Conservation (phyloP, 176 grass and related monocot genomes). For the Eleusine coracana region DNA sequence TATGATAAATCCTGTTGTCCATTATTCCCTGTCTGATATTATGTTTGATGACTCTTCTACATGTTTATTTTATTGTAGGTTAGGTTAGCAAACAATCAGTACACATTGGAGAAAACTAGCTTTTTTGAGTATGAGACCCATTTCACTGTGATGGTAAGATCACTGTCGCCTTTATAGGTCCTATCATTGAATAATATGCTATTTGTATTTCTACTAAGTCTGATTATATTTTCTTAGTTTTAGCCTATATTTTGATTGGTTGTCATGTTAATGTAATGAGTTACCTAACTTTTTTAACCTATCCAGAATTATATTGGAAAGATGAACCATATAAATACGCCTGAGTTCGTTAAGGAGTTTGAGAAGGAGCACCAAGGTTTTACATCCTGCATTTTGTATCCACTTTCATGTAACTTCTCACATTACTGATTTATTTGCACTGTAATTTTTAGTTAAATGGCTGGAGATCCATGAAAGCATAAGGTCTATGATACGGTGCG, state of each 20-base stretch:
- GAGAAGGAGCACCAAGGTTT: conserved; percentile 96
- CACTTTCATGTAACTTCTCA: neutral
- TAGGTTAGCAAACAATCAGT: conserved; percentile 89
- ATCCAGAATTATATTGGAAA: conserved; percentile 88
- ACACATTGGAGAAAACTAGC: conserved; percentile 88
- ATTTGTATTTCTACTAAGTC: neutral
- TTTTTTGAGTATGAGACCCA: conserved; percentile 99
- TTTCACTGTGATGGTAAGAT: conserved; percentile 96
- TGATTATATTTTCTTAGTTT: conserved; percentile 15
- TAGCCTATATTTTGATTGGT: conserved; percentile 16
- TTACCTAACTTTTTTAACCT: conserved; percentile 22
- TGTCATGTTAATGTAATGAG: neutral
- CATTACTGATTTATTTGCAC: conserved; percentile 5
- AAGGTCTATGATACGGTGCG: conserved; percentile 53
- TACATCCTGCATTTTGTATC: neutral
- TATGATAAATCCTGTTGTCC: conserved; percentile 19
- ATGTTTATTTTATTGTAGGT: conserved; percentile 60
- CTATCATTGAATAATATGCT: conserved; percentile 30
- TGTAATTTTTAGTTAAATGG: conserved; percentile 73
- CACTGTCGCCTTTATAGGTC: neutral
- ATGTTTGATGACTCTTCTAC: conserved; percentile 34
- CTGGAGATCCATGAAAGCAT: conserved; percentile 70
- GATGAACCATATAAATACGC: conserved; percentile 86
- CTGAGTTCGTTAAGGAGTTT: conserved; percentile 84
- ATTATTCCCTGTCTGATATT: conserved; percentile 27